Evolutionary conservation across 2,329 filamentous ascomycete species (phyloP).

Genomic region (Pyricularia sp.): DNA sequence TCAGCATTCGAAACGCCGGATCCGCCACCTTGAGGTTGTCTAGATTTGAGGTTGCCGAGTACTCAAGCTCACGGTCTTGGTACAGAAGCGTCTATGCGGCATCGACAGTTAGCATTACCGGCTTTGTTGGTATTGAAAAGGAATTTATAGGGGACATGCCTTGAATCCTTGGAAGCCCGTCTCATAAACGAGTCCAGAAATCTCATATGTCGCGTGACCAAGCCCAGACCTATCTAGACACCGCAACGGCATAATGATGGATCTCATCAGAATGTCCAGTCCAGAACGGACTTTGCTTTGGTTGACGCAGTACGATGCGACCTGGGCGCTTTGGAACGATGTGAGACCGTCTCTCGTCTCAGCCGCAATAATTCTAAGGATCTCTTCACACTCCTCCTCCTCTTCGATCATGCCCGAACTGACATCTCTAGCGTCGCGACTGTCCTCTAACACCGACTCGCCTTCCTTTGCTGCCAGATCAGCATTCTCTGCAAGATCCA

Average conservation of each 20-base stretch:
- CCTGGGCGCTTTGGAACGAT: background rate
- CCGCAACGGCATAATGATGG: background rate
- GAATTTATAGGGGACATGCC: background rate
- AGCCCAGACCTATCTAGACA: background rate
- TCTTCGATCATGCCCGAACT: background rate
- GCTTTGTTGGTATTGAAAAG: background rate
- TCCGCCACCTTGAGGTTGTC: conserved; percentile 1
- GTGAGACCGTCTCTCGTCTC: background rate
- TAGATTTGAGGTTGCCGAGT: background rate
- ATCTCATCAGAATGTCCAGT: background rate
- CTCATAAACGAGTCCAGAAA: background rate
- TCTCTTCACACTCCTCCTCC: background rate
- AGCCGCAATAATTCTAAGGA: background rate
- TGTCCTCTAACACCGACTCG: background rate
- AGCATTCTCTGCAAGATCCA: background rate
- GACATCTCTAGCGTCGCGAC: background rate
- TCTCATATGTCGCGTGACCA: background rate
- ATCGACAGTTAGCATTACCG: background rate
- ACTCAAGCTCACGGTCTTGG: background rate
- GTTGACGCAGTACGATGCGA: background rate
- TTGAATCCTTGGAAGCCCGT: background rate
- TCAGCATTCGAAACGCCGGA: background rate
- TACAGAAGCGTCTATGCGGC: background rate
- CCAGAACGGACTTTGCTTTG: background rate
- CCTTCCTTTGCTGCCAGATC: background rate